phyloP scores from a whole-genome alignment of 2,329 filamentous ascomycete genomes.

The Stemphylium beticola region DNA sequence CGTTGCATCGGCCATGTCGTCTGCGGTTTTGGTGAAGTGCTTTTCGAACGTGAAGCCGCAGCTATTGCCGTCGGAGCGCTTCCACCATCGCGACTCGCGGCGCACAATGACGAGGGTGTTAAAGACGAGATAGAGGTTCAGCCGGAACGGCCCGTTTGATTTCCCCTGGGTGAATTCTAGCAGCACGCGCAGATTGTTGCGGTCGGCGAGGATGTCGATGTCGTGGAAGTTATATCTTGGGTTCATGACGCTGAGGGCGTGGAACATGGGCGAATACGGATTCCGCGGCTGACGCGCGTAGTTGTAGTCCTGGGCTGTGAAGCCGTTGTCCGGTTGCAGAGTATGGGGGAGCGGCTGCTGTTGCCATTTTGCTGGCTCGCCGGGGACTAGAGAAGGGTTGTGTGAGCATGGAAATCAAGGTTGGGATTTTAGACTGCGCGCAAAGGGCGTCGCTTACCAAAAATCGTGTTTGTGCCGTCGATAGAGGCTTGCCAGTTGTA shows the following conservation, averaged over 20 bases:
- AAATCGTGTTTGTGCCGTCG: conserved; percentile 35
- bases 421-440: too few relatives aligned
- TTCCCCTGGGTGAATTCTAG: conserved; percentile 36
- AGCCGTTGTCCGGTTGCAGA: conserved; percentile 28
- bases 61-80: conserved; percentile 13
- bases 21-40: conserved; percentile 27
- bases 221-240: conserved; percentile 26
- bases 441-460: conserved; percentile 10
- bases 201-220: conserved; percentile 37
- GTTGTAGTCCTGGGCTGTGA: conserved; percentile 35
- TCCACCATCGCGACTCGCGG: conserved; percentile 35
- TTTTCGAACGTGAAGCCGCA: conserved; percentile 37
- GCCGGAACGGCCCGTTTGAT: conserved; percentile 29
- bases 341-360: conserved; percentile 23
- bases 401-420: neutral
- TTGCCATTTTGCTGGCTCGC: conserved; percentile 33
- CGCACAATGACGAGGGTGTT: conserved; percentile 38
- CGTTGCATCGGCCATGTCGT: conserved; percentile 35
- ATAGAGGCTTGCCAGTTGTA: conserved; percentile 38
- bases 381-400: conserved; percentile 23
- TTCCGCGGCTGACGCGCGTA: conserved; percentile 32
- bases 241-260: conserved; percentile 32
- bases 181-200: conserved; percentile 37
- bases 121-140: conserved; percentile 31
- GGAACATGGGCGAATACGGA: conserved; percentile 37